These are phyloP conservation scores for Colletotrichum neosansevieriae DNA, from an alignment of 2,329 filamentous ascomycete genomes.

Conservation along the genomic window DNA sequence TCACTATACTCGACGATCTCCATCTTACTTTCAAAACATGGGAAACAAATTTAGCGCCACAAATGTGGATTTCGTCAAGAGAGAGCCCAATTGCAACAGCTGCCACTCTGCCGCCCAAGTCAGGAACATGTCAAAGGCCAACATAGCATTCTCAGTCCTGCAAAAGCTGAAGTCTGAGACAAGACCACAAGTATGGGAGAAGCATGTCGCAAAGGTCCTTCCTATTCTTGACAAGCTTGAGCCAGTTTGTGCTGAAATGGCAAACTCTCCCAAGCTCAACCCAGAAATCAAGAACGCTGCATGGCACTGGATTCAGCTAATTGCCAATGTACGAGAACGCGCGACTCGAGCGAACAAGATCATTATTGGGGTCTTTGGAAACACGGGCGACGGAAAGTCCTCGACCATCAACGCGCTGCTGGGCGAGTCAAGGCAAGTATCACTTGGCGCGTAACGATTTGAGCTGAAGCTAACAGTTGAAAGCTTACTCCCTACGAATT, in stretches of 20 bases:
- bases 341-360: neutral
- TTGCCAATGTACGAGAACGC: neutral
- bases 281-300: neutral
- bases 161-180: neutral
- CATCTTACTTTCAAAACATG: too few relatives aligned
- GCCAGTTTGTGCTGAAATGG: neutral
- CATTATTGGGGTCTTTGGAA: constrained; percentile 18
- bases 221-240: constrained; percentile 16
- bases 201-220: neutral
- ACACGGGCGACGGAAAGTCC: constrained; percentile 25
- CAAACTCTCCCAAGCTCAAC: neutral
- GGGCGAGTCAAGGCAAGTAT: neutral
- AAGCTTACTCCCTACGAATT: constrained; percentile 57
- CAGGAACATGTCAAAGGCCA: neutral
- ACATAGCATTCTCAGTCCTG: constrained; percentile 4
- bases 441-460: rapidly evolving
- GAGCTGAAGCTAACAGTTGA: neutral
- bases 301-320: neutral
- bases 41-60: too few relatives aligned
- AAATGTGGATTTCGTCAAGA: too few relatives aligned
- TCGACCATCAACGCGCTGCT: constrained; percentile 19
- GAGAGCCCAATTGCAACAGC: too few relatives aligned
- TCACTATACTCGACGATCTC: too few relatives aligned
- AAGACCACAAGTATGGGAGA: constrained; percentile 17
- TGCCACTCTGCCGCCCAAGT: too few relatives aligned